Percentiles rank a stretch among this genome's conserved stretches.
phyloP scores from a whole-genome alignment of 2,329 filamentous ascomycete genomes.

The Penicillium sclerotigenum region DNA sequence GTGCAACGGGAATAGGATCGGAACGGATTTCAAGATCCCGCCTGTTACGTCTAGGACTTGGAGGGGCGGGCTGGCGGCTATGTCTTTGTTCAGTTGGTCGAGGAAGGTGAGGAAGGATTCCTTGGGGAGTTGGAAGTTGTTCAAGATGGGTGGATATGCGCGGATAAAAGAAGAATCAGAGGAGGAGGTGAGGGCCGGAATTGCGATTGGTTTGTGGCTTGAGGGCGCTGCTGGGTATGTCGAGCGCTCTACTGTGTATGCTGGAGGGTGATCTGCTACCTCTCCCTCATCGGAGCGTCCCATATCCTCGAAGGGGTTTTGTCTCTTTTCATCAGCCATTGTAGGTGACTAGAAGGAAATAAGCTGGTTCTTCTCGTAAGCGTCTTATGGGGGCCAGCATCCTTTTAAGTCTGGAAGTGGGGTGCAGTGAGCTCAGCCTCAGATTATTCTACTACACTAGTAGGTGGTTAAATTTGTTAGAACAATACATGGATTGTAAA shows the following conservation, averaged over 20 bases:
- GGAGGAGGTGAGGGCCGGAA: slow-evolving; percentile 13
- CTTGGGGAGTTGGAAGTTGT: slow-evolving; percentile 11
- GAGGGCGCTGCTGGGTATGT: not conserved
- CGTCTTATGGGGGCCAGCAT: not conserved
- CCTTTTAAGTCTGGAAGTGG: slow-evolving; percentile 2
- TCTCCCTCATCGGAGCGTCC: not conserved
- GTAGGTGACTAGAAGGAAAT: not conserved
- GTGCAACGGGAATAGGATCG: slow-evolving; percentile 23
- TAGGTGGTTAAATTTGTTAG: not conserved
- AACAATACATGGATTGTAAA: not conserved
- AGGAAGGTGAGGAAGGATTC: slow-evolving; percentile 25
- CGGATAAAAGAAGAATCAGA: slow-evolving; percentile 18
- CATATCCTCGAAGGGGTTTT: not conserved
- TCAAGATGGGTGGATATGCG: slow-evolving; percentile 15
- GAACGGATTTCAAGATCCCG: slow-evolving; percentile 23
- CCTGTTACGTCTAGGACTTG: slow-evolving; percentile 28
- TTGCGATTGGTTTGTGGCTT: slow-evolving; percentile 12
- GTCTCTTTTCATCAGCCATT: slow-evolving; percentile 7
- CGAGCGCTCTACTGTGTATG: slow-evolving; percentile 1
- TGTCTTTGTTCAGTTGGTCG: slow-evolving; percentile 27
- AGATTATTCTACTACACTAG: not conserved
- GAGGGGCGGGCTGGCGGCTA: slow-evolving; percentile 26
- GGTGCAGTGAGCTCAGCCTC: slow-evolving; percentile 1
- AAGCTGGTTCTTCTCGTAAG: not conserved
- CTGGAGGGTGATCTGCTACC: slow-evolving; percentile 1